phyloP scores from a whole-genome alignment of 2,329 filamentous ascomycete genomes.

The Ophiostoma sp. region DNA sequence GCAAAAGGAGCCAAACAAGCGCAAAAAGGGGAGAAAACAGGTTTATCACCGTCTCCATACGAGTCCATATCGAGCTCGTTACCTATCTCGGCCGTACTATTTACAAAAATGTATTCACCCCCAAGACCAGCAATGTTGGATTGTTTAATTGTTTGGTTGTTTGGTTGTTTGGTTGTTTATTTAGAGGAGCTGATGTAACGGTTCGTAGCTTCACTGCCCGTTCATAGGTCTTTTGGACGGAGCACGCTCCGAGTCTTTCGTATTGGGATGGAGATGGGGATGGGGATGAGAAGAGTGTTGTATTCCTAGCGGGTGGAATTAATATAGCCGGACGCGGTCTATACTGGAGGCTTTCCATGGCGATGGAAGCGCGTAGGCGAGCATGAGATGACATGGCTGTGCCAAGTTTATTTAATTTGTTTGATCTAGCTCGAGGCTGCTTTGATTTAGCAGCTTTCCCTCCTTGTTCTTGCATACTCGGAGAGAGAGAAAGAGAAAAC shows the following conservation, averaged over 20 bases:
- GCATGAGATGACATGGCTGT: not conserved
- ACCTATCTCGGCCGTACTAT: not conserved
- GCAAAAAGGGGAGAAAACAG: not conserved
- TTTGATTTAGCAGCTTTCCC: not conserved
- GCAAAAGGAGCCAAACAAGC: not conserved
- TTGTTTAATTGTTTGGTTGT: not conserved
- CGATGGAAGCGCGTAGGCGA: slow-evolving; percentile 1
- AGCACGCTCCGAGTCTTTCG: not conserved
- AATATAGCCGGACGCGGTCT: not conserved
- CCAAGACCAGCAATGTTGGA: not conserved
- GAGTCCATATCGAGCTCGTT: not conserved
- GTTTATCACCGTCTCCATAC: not conserved
- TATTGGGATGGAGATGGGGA: not conserved
- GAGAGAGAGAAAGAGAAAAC: not conserved
- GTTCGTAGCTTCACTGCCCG: not conserved
- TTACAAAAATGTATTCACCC: too few relatives aligned
- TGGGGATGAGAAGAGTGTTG: not conserved
- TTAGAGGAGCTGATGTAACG: slow-evolving; percentile 5
- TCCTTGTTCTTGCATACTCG: slow-evolving; percentile 6
- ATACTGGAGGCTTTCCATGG: slow-evolving; percentile 6
- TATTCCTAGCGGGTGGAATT: not conserved
- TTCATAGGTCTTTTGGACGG: not conserved
- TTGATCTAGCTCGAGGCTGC: not conserved
- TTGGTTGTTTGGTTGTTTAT: not conserved
- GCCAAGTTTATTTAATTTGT: not conserved